A percentile compares a stretch with the other conserved stretches of the same genome.
Conservation (phyloP, 257 asterid species). For the Primulina huaijiensis region DNA sequence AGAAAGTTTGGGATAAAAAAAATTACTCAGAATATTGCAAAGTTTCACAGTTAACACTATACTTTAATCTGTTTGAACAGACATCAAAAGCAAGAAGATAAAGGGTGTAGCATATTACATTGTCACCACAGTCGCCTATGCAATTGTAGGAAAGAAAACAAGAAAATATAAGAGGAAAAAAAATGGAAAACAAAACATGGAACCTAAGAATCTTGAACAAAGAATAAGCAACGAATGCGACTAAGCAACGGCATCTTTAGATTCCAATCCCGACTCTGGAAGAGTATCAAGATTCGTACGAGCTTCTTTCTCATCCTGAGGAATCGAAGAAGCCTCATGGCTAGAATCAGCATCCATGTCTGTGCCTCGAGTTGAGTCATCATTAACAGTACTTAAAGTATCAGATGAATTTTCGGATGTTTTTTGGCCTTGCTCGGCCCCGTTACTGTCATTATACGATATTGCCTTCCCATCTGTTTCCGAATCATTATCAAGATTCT, state of each 20-base stretch:
- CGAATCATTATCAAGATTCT: conserved; percentile 26
- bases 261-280: conserved; percentile 52
- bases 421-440: conserved; percentile 38
- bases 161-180: neutral
- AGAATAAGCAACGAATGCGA: conserved; percentile 20
- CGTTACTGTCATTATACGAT: conserved; percentile 49
- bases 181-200: neutral
- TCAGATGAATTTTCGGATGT: conserved; percentile 30
- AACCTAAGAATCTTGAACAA: neutral
- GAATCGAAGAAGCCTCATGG: conserved; percentile 38
- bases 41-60: neutral
- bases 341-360: conserved; percentile 23
- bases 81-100: conserved; percentile 7
- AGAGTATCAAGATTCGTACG: conserved; percentile 63
- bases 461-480: conserved; percentile 35
- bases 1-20: too few relatives aligned
- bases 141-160: neutral
- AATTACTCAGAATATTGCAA: too few relatives aligned
- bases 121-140: neutral
- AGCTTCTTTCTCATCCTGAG: conserved; percentile 61
- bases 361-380: conserved; percentile 29
- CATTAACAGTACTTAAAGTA: conserved; percentile 19
- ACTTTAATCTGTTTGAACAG: neutral
- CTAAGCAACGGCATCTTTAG: conserved; percentile 55
- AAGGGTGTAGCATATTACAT: conserved; percentile 6